A percentile compares a stretch with the other conserved stretches of the same genome.
phyloP scores from a whole-genome alignment of 2,329 filamentous ascomycete species.

The Orbilia brochopaga region DNA sequence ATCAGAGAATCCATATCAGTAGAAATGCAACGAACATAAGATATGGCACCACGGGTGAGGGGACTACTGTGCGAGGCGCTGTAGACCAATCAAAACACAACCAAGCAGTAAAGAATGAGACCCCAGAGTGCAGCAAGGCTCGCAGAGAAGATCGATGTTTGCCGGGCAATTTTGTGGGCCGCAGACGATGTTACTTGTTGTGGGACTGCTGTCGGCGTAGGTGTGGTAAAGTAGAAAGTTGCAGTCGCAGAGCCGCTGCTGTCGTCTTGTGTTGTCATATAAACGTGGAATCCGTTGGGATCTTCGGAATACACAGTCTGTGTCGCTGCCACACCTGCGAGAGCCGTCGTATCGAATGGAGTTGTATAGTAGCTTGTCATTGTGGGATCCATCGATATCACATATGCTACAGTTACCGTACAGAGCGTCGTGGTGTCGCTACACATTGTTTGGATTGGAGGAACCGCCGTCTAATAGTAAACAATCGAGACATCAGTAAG shows the following conservation, averaged over 20 bases:
- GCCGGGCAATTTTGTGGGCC: neutral
- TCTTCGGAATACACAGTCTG: constrained; percentile 45
- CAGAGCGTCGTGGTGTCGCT: constrained; percentile 36
- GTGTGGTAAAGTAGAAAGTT: constrained; percentile 43
- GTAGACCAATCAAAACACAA: neutral
- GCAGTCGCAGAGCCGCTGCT: constrained; percentile 28
- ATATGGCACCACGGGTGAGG: too few relatives aligned
- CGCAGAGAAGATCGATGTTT: constrained; percentile 13
- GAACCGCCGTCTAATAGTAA: constrained; percentile 17
- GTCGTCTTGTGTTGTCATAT: constrained; percentile 37
- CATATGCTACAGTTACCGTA: constrained; percentile 39
- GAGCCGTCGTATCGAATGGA: constrained; percentile 17
- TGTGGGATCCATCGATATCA: constrained; percentile 37
- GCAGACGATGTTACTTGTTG: constrained; percentile 14
- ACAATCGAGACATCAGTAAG: neutral
- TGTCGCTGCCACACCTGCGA: constrained; percentile 28
- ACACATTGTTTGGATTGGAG: constrained; percentile 20
- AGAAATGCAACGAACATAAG: too few relatives aligned
- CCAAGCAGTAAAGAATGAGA: neutral
- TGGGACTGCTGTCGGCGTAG: constrained; percentile 18
- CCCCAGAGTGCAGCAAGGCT: constrained; percentile 26
- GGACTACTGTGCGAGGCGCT: too few relatives aligned
- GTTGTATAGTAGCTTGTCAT: constrained; percentile 41
- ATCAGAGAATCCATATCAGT: too few relatives aligned
- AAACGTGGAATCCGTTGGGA: constrained; percentile 45